Base-by-base conservation (phyloP, 129 eudicot genomes). In the Ambrosia trifida region DNA sequence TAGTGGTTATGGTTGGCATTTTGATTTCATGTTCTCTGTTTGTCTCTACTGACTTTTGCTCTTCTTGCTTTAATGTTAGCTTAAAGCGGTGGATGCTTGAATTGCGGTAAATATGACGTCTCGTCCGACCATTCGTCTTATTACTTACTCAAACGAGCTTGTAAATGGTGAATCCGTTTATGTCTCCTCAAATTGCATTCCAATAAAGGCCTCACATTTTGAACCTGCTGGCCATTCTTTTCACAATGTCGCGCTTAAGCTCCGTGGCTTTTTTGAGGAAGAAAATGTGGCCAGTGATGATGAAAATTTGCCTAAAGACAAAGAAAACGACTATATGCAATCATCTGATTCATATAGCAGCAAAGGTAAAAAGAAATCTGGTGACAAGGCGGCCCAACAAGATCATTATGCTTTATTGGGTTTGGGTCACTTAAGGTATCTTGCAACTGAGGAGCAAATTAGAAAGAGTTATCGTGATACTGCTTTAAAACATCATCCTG, bases 201-300 rank as follows among this genome's bases (percentile, higher is more conserved):
- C 99, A 41, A 49, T 82, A 78, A 90, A 90, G 75, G 96, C 83
- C 10, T 66, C 76, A 40, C 71, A 81, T 24, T 82, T 24, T 12
- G 99, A 94, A 70, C 99, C 99, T n/a, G 99, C 99, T 13, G 99
- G 99, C 11, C 99, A 87, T 83, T 73, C 97, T 19, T 94, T 90
- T 73, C 97, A 94, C 45, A 66, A 85, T 20, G 87, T 84, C 69
- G 99, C 97, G 41, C 96, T 90, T 33, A 84, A 77, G 72, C 87
- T 86, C 13, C 47, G 79, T 45, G 99, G 99, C 41, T 87, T 62
- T 41, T 79, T 16, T 3, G 86, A 84, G 84, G 86, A 85, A 68
- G 82, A 87, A 40, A 86, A 69, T 18, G 56, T 69, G 24, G 80
- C 77, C 0, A 68, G 54, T 40, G 88, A 76, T 32, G 74, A 74